Conservation (phyloP, 2,329 filamentous ascomycete genomes). For the Fusarium beomiforme region DNA sequence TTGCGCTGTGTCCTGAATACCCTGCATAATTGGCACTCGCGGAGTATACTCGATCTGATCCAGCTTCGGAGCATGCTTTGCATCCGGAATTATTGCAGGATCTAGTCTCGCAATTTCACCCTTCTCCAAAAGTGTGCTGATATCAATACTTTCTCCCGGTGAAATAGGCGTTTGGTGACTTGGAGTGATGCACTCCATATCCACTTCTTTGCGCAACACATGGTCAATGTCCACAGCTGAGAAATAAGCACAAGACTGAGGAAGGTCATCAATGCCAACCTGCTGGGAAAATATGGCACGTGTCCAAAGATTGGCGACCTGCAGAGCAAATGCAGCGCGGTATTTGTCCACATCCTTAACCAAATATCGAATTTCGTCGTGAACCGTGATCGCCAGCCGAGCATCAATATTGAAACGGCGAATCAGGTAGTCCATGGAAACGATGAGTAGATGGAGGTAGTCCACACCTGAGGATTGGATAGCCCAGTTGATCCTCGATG, state of each 20-base stretch:
- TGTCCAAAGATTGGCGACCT: slow-evolving; percentile 96
- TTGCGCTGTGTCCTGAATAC: slow-evolving; percentile 62
- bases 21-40: slow-evolving; percentile 82
- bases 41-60: slow-evolving; percentile 74
- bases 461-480: slow-evolving; percentile 98
- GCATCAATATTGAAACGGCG: slow-evolving; percentile 86
- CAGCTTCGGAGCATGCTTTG: slow-evolving; percentile 62
- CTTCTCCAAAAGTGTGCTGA: slow-evolving; percentile 78
- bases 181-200: slow-evolving; percentile 96
- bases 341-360: slow-evolving; percentile 89
- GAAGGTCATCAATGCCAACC: slow-evolving; percentile 93
- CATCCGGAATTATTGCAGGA: slow-evolving; percentile 66
- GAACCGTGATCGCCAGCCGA: slow-evolving; percentile 90
- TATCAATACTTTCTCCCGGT: slow-evolving; percentile 88
- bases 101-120: slow-evolving; percentile 76
- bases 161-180: slow-evolving; percentile 82
- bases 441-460: slow-evolving; percentile 92
- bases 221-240: slow-evolving; percentile 95
- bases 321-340: slow-evolving; percentile 88
- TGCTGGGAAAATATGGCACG: slow-evolving; percentile 97
- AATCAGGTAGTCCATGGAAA: slow-evolving; percentile 93
- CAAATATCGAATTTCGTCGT: slow-evolving; percentile 96
- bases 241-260: slow-evolving; percentile 95
- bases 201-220: slow-evolving; percentile 96
- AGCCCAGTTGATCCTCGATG: slow-evolving; percentile 97